These are phyloP conservation scores for Carex myosuroides DNA, from an alignment of 176 grass and related monocot species.

Conservation along the genomic window DNA sequence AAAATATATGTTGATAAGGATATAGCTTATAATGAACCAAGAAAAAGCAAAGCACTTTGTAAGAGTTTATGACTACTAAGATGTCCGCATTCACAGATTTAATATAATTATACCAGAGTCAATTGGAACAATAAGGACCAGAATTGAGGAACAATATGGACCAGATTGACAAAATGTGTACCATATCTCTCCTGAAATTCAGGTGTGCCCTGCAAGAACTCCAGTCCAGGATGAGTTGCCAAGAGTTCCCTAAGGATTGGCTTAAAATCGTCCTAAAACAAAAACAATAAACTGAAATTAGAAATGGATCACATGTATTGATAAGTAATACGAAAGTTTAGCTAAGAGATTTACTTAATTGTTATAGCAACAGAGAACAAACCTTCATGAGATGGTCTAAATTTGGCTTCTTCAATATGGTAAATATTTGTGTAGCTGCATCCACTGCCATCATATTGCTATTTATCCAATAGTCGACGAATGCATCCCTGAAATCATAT, in stretches of 20 bases:
- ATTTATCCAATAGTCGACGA: constrained; percentile 93
- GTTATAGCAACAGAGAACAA: constrained; percentile 14
- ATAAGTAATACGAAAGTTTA: neutral
- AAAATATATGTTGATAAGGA: neutral
- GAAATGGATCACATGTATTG: neutral
- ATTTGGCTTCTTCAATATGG: constrained; percentile 66
- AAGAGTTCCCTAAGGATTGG: constrained; percentile 84
- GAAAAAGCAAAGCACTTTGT: neutral
- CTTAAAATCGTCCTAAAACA: constrained; percentile 87
- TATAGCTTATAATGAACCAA: constrained; percentile 1
- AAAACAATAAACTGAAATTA: constrained; percentile 26
- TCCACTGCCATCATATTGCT: constrained; percentile 91
- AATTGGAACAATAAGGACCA: neutral
- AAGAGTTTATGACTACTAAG: neutral
- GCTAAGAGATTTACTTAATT: constrained; percentile 9
- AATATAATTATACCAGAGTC: neutral
- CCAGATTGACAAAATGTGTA: constrained; percentile 25
- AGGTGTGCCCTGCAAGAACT: constrained; percentile 97
- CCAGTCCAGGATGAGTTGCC: constrained; percentile 92
- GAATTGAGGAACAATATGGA: neutral
- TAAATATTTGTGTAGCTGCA: constrained; percentile 80
- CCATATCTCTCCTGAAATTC: constrained; percentile 99
- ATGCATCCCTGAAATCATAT: constrained; percentile 66
- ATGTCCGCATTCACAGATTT: neutral
- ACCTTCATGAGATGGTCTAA: constrained; percentile 73